Base-by-base conservation (phyloP, 495 filamentous ascomycete genomes). In the Cairneyella variabilis region DNA sequence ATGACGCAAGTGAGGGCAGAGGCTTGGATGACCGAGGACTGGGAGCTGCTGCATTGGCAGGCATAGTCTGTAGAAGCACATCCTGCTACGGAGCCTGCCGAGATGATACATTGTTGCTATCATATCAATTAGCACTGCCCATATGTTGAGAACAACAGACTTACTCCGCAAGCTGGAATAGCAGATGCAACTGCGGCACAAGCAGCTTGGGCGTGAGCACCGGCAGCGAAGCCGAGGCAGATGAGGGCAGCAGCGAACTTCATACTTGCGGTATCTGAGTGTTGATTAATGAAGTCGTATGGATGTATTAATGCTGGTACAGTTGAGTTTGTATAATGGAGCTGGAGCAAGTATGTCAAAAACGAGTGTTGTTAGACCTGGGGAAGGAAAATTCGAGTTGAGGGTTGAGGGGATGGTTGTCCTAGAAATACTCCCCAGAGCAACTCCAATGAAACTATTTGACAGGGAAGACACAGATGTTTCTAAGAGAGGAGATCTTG, bases 21-120 rank as follows among this genome's bases (percentile, higher is more conserved):
- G 9, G 20, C 11, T 5, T 26, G 27, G 25, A 54, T 54, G 0
- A 18, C 30, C n/a, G 18, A 20, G n/a, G 32, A 54, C 32, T 47
- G 42, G 27, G 42, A 47, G 26, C 30, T 40, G 34, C 17, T 23
- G 16, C 51, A 54, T 54, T 47, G 42, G 43, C 51, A 54, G n/a
- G 51, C 51, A 27, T 27, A 54, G 17, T 46, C 51, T 14, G 28
- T 39, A 14, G n/a, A 1, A 5, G 21, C 51, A 21, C 51, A 54
- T 4, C 51, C 51, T 1, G 28, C 30, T 8, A 14, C 41, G 26
- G 51, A 36, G 8, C 17, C 51, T 2, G 51, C 51, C 26, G 51
- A 47, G 12, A 17, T 25, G 32, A 54, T 54, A 20, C 51, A 54
- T 8, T n/a, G 51, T 12, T 18, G 21, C 27, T 30, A 36, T 14